Conservation (phyloP, 441 rosid species). For the Eruca vesicaria region DNA sequence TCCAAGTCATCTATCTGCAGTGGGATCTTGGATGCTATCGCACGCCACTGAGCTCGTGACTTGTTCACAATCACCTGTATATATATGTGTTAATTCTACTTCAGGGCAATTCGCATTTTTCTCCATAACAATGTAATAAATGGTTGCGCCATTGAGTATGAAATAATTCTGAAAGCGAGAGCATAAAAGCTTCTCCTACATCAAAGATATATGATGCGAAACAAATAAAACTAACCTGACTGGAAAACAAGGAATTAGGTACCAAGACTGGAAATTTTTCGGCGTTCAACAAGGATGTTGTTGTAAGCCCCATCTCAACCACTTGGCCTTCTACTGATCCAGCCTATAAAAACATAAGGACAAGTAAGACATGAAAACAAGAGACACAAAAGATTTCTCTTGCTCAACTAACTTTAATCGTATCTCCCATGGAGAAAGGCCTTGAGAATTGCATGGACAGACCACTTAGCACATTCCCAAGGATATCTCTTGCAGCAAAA, state of each 20-base stretch:
- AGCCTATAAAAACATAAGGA: conserved; percentile 48
- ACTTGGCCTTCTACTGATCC: conserved; percentile 93
- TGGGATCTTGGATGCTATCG: conserved; percentile 61
- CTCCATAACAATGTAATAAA: neutral
- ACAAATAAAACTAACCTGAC: conserved; percentile 57
- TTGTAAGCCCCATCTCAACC: conserved; percentile 85
- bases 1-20: conserved; percentile 62
- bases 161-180: neutral
- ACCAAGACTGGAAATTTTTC: conserved; percentile 83
- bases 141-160: too few species aligned
- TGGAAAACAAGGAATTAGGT: conserved; percentile 90
- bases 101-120: neutral
- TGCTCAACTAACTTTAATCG: conserved; percentile 64
- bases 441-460: conserved; percentile 79
- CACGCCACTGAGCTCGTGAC: conserved; percentile 83
- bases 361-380: neutral
- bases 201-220: neutral
- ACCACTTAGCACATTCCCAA: conserved; percentile 92
- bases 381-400: neutral
- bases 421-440: conserved; percentile 94
- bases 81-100: neutral
- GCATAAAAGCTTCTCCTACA: neutral
- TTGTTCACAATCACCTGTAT: conserved; percentile 80
- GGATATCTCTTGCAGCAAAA: conserved; percentile 86
- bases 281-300: conserved; percentile 68